A percentile compares a stretch with the other conserved stretches of the same genome.
Conservation (phyloP, 2,329 filamentous ascomycete species). For the Pestalotiopsis sp. region DNA sequence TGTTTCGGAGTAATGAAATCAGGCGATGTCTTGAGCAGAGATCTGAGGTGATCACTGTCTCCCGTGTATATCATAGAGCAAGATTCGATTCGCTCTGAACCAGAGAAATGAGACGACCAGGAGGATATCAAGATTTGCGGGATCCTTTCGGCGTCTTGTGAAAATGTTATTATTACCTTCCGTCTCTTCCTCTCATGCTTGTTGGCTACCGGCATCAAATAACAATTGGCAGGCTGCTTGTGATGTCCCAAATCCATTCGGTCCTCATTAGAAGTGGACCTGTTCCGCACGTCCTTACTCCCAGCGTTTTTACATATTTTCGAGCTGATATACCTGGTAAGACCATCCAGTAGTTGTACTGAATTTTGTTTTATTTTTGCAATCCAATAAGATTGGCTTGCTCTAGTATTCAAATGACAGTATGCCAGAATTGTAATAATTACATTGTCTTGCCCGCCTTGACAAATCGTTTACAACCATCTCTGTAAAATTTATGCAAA, state of each 20-base stretch:
- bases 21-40: not conserved
- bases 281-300: too few relatives aligned
- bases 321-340: too few relatives aligned
- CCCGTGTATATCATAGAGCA: constrained; percentile 10
- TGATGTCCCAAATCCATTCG: not conserved
- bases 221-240: not conserved
- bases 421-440: too few relatives aligned
- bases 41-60: not conserved
- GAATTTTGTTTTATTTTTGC: too few relatives aligned
- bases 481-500: too few relatives aligned
- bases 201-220: not conserved
- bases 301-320: too few relatives aligned
- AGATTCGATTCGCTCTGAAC: not conserved
- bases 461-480: too few relatives aligned
- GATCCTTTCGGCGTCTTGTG: not conserved
- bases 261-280: too few relatives aligned
- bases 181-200: not conserved
- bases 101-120: not conserved
- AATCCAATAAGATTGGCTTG: too few relatives aligned
- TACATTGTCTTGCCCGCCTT: too few relatives aligned
- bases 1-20: not conserved
- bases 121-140: not conserved
- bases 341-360: too few relatives aligned
- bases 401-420: too few relatives aligned
- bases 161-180: not conserved